Evolutionary conservation across 2,329 filamentous ascomycete species (phyloP).

Genomic region (Ramularia endophylla): DNA sequence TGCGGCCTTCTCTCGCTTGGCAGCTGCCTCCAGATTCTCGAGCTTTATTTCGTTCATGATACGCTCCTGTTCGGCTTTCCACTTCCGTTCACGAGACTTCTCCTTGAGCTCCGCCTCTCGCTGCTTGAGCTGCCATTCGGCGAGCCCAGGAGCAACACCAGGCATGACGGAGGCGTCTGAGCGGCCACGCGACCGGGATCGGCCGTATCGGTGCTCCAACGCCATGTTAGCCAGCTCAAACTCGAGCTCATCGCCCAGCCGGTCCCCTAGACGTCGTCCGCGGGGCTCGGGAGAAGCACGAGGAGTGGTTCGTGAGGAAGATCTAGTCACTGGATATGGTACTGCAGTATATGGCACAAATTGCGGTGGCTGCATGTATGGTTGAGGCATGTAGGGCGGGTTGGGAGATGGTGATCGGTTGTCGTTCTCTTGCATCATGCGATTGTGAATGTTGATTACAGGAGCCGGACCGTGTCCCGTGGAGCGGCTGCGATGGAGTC

Average conservation of each 20-base stretch:
- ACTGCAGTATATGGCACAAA: too few relatives aligned
- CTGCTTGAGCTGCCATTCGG: slow-evolving; percentile 28
- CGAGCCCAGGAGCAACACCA: slow-evolving; percentile 10
- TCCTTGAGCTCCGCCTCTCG: slow-evolving; percentile 32
- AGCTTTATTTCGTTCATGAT: slow-evolving; percentile 25
- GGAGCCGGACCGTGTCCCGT: slow-evolving; percentile 39
- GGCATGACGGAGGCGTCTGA: slow-evolving; percentile 20
- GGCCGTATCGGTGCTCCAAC: slow-evolving; percentile 26
- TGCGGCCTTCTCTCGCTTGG: slow-evolving; percentile 26
- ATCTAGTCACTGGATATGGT: slow-evolving; percentile 22
- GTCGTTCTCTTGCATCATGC: slow-evolving; percentile 24
- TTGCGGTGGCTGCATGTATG: background rate
- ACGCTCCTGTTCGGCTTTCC: slow-evolving; percentile 35
- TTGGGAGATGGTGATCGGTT: slow-evolving; percentile 12
- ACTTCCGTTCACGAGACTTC: slow-evolving; percentile 29
- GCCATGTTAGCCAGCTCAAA: slow-evolving; percentile 28
- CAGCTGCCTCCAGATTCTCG: slow-evolving; percentile 24
- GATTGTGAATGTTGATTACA: slow-evolving; percentile 44
- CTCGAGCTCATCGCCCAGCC: slow-evolving; percentile 23
- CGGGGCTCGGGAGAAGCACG: slow-evolving; percentile 17
- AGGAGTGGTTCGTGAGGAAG: slow-evolving; percentile 17
- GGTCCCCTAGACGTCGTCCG: slow-evolving; percentile 15
- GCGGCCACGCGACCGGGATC: slow-evolving; percentile 30
- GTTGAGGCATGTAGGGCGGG: slow-evolving; percentile 6
- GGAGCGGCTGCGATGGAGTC: slow-evolving; percentile 41